These are phyloP conservation scores for Scheffersomyces stipitis DNA, from an alignment of 805 yeast species.

Conservation along the genomic window DNA sequence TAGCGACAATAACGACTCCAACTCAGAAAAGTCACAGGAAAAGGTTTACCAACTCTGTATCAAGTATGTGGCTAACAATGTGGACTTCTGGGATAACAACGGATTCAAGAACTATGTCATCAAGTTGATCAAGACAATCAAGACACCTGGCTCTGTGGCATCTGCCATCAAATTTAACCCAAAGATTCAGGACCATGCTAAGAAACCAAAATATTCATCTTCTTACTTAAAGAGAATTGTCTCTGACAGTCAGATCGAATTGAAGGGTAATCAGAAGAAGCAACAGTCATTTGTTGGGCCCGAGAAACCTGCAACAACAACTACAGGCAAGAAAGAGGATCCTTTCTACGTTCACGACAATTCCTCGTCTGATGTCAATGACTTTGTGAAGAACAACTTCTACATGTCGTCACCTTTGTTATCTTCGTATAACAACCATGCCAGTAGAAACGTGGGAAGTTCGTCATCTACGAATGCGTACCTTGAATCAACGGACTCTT, in stretches of 20 bases:
- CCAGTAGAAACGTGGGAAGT: neutral
- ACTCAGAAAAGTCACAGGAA: slow-evolving; percentile 11
- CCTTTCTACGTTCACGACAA: slow-evolving; percentile 3
- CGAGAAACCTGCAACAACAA: slow-evolving; percentile 5
- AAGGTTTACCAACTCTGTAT: slow-evolving; percentile 51
- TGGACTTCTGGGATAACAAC: slow-evolving; percentile 82
- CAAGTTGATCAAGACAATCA: slow-evolving; percentile 31
- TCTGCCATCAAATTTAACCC: neutral
- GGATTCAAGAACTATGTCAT: slow-evolving; percentile 56
- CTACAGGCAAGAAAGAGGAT: slow-evolving; percentile 3
- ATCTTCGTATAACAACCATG: slow-evolving; percentile 15
- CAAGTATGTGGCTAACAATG: slow-evolving; percentile 46
- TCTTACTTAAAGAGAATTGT: slow-evolving; percentile 33
- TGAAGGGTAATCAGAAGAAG: neutral
- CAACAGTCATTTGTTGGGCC: slow-evolving; percentile 1
- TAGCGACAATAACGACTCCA: neutral
- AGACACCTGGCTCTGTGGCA: no score
- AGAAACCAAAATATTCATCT: slow-evolving; percentile 40
- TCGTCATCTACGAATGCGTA: neutral
- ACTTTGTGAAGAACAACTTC: slow-evolving; percentile 34
- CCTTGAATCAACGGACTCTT: neutral
- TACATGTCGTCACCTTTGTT: slow-evolving; percentile 39
- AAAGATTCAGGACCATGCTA: slow-evolving; percentile 17
- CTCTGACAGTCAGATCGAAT: slow-evolving; percentile 24
- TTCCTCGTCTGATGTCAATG: slow-evolving; percentile 17